Base-by-base conservation (phyloP, 164 flowering plant genomes). In the Aristolochia californica region DNA sequence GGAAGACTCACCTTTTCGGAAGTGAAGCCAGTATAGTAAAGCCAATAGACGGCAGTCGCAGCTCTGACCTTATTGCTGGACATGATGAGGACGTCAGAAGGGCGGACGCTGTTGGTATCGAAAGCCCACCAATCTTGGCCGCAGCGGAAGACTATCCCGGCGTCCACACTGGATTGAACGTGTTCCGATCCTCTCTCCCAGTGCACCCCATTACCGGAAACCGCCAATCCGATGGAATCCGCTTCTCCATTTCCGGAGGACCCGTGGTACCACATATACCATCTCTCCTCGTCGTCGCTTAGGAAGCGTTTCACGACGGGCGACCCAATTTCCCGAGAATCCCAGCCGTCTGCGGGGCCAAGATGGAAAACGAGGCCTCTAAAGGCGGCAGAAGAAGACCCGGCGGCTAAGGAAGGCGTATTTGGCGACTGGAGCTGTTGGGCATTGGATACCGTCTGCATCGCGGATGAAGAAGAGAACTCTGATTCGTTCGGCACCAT, bases 261-360 rank as follows among this genome's bases (percentile, higher is more conserved):
- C 34, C 95, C 97, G 45, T 81, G 73, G 66, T 90, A 85, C 97
- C 97, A 90, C 95, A 87, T 82, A 73, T 76, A 81, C 97, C 95
- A 85, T 45, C 97, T 68, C 70, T 90, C 97, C 63, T 85, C 89
- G 15, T 90, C 85, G 40, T 90, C 97, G 24, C 97, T 68, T 21
- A 85, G 58, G 66, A 65, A 90, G 63, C 97, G 77, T 64, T 80
- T 87, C 63, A 90, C 91, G 0, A 87, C 86, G 1, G 97, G 97
- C 0, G 83, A 82, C 17, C 95, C 93, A 30, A 87, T 61, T 45
- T 80, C 93, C 13, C 49, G 59, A 44, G 77, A 49, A 59, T 90
- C 97, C 95, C 95, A 90, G 26, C 83, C 77, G 25, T 43, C 49
- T 0, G 51, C 13, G 1, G 65, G 49, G 21, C 93, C 95, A 70